Evolutionary conservation across 768 basidiomycete species (phyloP).

Genomic region (Mycena galericulata): DNA sequence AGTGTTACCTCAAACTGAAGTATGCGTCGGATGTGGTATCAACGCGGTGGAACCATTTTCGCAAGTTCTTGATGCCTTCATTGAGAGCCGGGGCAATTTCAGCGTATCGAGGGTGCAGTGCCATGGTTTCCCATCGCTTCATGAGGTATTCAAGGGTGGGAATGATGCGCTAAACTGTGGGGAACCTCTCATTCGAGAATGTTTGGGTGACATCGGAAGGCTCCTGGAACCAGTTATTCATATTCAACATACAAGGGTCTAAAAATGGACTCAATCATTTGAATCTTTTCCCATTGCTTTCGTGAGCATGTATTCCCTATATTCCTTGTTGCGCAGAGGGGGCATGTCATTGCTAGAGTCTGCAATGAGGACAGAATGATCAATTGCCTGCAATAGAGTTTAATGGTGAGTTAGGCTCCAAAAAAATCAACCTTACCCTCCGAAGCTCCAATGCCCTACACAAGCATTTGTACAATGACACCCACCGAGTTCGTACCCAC

Average conservation of each 20-base stretch:
- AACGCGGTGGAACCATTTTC: neutral
- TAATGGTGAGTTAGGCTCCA: too few species aligned
- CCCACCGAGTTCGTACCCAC: too few species aligned
- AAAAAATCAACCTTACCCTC: neutral
- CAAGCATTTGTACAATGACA: too few species aligned
- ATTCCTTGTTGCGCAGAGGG: too few species aligned
- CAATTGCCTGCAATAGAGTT: too few species aligned
- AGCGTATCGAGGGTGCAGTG: neutral
- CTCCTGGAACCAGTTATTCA: neutral
- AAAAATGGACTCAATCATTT: too few species aligned
- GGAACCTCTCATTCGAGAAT: neutral
- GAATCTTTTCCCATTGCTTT: too few species aligned
- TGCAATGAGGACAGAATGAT: too few species aligned
- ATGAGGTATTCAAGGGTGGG: neutral
- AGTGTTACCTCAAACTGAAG: too few species aligned
- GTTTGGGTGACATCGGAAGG: neutral
- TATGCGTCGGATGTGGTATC: neutral
- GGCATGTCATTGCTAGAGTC: too few species aligned
- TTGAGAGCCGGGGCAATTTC: neutral
- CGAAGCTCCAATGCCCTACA: neutral
- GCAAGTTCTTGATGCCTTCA: neutral
- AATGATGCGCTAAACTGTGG: neutral
- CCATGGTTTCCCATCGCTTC: neutral
- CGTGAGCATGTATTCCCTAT: too few species aligned
- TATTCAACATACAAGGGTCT: too few species aligned